These are phyloP conservation scores for Ceriops zippeliana DNA, from an alignment of 345 rosid genomes.

Conservation along the genomic window DNA sequence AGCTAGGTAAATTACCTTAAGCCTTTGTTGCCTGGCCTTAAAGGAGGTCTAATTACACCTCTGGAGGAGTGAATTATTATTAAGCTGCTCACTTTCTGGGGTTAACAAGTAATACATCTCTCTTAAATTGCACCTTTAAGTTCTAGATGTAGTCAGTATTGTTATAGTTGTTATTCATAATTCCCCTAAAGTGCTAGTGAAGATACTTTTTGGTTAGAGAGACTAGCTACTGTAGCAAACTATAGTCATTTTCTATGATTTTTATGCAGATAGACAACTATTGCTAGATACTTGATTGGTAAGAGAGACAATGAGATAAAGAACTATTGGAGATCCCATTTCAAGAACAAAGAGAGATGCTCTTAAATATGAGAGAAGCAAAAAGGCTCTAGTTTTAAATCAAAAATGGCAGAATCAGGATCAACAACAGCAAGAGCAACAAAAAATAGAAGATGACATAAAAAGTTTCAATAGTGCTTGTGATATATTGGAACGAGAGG, in stretches of 20 bases:
- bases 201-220: not conserved
- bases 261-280: not conserved
- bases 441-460: not conserved
- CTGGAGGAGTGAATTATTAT: too few relatives aligned
- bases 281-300: not conserved
- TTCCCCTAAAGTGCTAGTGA: not conserved
- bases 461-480: not conserved
- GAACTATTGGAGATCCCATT: not conserved
- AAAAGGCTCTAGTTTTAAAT: not conserved
- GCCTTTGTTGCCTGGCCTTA: too few relatives aligned
- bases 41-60: too few relatives aligned
- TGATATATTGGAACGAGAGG: not conserved
- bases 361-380: not conserved
- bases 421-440: not conserved
- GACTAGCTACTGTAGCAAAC: not conserved
- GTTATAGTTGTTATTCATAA: too few relatives aligned
- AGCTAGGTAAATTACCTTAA: too few relatives aligned
- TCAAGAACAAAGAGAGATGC: not conserved
- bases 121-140: too few relatives aligned
- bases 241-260: not conserved
- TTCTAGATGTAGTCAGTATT: too few relatives aligned
- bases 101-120: too few relatives aligned
- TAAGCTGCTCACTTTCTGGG: too few relatives aligned
- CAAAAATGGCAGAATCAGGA: not conserved
- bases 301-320: not conserved